Evolutionary conservation across 768 basidiomycete species (phyloP), one percentile per base, ranked within the genome.

Genomic region (Cystofilobasidium ferigula): DNA sequence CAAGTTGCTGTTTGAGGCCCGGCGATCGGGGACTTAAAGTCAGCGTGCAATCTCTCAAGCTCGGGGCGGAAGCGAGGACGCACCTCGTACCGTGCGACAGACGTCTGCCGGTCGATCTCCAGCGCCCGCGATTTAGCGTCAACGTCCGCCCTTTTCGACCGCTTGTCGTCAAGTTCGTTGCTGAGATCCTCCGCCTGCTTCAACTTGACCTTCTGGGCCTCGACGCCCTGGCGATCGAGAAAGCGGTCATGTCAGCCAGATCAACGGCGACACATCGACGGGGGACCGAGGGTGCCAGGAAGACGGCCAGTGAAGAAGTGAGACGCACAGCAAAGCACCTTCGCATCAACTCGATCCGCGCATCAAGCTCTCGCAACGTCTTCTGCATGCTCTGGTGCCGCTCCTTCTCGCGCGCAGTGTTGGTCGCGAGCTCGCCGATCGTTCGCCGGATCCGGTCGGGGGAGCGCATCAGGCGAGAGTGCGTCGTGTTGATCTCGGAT

Each of bases 381-480:
- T 80, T 79, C 71, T 91, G 87, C 69, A 85, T 83, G 69, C 81
- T 75, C 0, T 81, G 78, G 24, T 88, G 79, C 1, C 80, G 80
- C 68, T 79, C 82, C 72, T 88, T 88, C 70, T 93, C 89, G 62
- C 86, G 85, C 22, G 81, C 74, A 0, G 84, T 83, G 0, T 82
- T 84, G 8, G 78, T 73, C 3, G 82, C 81, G 86, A 94, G 89
- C n/a, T 82, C 79, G 14, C 81, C 76, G 71, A 94, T 94, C 48
- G 84, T 87, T 59, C 85, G 83, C 73, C 86, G 87, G 70, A 94
- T 86, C 53, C 91, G 82, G 56, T 94, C 92, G 0, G 92, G 92
- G 0, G 89, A 91, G 74, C 91, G 88, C 3, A 95, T 90, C 69
- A 95, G 86, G 32, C 90, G 84, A 34, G 83, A 79, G 58, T 83